A percentile compares a stretch with the other conserved stretches of the same genome.
Conservation (phyloP, 257 asterid genomes). For the Haberlea rhodopensis region DNA sequence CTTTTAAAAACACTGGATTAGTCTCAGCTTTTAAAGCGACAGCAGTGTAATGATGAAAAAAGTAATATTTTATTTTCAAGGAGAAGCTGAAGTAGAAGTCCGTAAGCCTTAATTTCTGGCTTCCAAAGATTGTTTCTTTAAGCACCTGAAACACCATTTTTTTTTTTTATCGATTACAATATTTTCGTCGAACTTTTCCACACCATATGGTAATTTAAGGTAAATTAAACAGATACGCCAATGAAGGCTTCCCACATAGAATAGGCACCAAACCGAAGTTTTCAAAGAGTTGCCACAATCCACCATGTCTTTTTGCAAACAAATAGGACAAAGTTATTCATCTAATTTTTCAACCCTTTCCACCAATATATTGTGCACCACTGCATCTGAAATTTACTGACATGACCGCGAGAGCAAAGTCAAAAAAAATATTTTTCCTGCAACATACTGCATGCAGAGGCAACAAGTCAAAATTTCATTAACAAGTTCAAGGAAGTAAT, state of each 20-base stretch:
- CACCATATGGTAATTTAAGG: not conserved
- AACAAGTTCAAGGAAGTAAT: not conserved
- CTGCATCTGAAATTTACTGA: not conserved
- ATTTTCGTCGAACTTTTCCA: too few species aligned
- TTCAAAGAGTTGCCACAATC: not conserved
- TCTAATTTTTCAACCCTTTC: not conserved
- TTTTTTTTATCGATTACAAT: too few species aligned
- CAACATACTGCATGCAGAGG: not conserved
- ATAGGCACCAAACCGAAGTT: not conserved
- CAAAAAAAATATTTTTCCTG: not conserved
- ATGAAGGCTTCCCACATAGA: not conserved
- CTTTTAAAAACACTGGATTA: too few species aligned
- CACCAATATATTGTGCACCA: not conserved
- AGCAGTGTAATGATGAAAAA: too few species aligned
- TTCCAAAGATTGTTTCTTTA: too few species aligned
- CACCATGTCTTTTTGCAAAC: not conserved
- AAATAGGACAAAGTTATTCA: not conserved
- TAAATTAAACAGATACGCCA: not conserved
- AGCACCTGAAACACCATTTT: too few species aligned
- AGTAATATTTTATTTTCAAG: too few species aligned
- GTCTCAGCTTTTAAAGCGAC: too few species aligned
- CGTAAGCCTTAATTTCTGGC: too few species aligned
- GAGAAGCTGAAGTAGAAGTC: too few species aligned
- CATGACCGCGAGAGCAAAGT: not conserved
- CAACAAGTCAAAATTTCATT: not conserved